These are phyloP conservation scores for Entrophospora sp. DNA, from an alignment of 192 early-diverging fungal genomes.

Conservation along the genomic window DNA sequence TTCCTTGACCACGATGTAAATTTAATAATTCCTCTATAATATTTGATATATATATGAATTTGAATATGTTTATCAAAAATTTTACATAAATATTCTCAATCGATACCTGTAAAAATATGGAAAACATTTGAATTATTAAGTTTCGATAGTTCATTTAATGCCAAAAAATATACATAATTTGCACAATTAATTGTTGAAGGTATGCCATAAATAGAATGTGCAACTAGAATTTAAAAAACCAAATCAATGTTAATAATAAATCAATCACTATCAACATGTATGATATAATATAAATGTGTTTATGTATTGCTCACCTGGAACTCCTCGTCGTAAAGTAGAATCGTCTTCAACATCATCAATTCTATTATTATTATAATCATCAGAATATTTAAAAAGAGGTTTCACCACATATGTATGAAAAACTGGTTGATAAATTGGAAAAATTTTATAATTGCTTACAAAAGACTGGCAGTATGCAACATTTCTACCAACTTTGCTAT, in stretches of 20 bases:
- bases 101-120: constrained; percentile 75
- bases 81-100: not conserved
- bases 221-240: constrained; percentile 40
- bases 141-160: constrained; percentile 63
- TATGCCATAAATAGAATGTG: constrained; percentile 93
- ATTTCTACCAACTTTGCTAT: constrained; percentile 84
- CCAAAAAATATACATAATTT: constrained; percentile 96
- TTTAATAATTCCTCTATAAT: constrained; percentile 71
- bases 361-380: constrained; percentile 27
- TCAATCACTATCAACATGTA: not conserved
- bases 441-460: constrained; percentile 47
- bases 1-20: constrained; percentile 92
- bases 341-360: constrained; percentile 97
- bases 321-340: constrained; percentile 78
- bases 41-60: not conserved
- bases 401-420: no score
- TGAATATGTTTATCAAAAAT: not conserved
- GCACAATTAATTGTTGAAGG: constrained; percentile 93
- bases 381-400: not conserved
- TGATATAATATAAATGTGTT: not conserved
- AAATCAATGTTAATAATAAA: not conserved
- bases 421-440: not conserved
- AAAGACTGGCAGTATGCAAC: constrained; percentile 88
- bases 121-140: constrained; percentile 63
- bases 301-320: constrained; percentile 43